Evolutionary conservation across 2,329 filamentous ascomycete genomes (phyloP).

Genomic region (Colletotrichum cordylinicola): DNA sequence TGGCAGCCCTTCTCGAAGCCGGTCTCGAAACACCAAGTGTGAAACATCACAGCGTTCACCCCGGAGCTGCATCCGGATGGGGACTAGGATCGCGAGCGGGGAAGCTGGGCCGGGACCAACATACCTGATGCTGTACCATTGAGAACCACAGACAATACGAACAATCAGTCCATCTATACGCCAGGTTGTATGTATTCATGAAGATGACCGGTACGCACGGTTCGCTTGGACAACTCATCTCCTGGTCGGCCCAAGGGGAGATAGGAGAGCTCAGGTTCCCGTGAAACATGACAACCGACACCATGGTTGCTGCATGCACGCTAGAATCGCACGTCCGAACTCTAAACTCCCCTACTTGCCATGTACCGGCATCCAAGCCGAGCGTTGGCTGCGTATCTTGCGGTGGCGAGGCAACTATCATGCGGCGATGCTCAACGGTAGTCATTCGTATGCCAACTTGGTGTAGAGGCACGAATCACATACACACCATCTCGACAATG

Average conservation of each 20-base stretch:
- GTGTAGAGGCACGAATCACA: background rate
- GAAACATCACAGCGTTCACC: slow-evolving; percentile 17
- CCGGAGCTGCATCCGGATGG: background rate
- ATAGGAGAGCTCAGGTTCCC: background rate
- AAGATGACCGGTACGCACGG: background rate
- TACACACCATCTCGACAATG: background rate
- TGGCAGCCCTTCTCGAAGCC: slow-evolving; percentile 14
- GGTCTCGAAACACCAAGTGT: slow-evolving; percentile 10
- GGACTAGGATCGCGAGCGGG: slow-evolving; percentile 9
- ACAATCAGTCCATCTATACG: background rate
- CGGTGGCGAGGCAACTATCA: background rate
- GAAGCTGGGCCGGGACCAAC: background rate
- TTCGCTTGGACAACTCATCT: background rate
- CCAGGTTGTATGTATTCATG: background rate
- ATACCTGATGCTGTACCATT: background rate
- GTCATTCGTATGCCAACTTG: background rate
- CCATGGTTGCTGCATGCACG: background rate
- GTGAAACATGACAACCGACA: slow-evolving; percentile 13
- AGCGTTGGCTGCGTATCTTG: background rate
- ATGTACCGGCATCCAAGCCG: background rate
- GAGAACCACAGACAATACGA: background rate
- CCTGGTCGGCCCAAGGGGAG: background rate
- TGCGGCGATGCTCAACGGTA: background rate
- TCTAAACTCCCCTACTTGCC: background rate
- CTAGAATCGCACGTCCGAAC: background rate